Conservation (phyloP, 768 basidiomycete species). For the Termitomyces sp. region DNA sequence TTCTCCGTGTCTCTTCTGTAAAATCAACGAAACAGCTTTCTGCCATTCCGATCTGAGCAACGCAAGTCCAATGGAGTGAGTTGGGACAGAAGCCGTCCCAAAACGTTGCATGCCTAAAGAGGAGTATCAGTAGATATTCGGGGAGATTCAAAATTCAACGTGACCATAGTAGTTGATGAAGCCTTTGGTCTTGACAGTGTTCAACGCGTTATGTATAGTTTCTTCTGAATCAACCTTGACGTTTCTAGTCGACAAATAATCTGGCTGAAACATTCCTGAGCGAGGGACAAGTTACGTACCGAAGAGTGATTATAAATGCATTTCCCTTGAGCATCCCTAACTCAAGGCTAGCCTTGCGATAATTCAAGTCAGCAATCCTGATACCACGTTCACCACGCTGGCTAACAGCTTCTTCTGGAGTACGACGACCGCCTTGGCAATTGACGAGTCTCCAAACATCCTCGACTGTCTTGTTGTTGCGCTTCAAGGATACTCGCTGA, state of each 20-base stretch:
- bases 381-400: conserved; percentile 87
- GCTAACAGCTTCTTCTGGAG: conserved; percentile 50
- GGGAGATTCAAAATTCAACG: neutral
- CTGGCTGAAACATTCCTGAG: neutral
- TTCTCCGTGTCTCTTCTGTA: conserved; percentile 83
- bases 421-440: conserved; percentile 53
- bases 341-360: conserved; percentile 78
- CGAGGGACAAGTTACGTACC: conserved; percentile 41
- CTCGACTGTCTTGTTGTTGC: conserved; percentile 72
- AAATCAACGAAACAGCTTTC: conserved; percentile 75
- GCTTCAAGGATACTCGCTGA: conserved; percentile 80
- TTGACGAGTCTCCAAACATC: conserved; percentile 85
- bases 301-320: conserved; percentile 87
- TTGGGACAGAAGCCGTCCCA: conserved; percentile 93
- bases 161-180: conserved; percentile 98
- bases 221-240: conserved; percentile 74
- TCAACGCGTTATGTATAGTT: conserved; percentile 69
- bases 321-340: conserved; percentile 97
- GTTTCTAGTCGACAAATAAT: conserved; percentile 48
- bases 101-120: conserved; percentile 93
- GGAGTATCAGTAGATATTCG: conserved; percentile 6
- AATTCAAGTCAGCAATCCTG: conserved; percentile 82
- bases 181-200: conserved; percentile 73
- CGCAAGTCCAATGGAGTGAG: conserved; percentile 90
- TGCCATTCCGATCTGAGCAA: conserved; percentile 90